Evolutionary conservation across 2,329 filamentous ascomycete genomes (phyloP).

Genomic region (Aspergillus pseudoglaucus): DNA sequence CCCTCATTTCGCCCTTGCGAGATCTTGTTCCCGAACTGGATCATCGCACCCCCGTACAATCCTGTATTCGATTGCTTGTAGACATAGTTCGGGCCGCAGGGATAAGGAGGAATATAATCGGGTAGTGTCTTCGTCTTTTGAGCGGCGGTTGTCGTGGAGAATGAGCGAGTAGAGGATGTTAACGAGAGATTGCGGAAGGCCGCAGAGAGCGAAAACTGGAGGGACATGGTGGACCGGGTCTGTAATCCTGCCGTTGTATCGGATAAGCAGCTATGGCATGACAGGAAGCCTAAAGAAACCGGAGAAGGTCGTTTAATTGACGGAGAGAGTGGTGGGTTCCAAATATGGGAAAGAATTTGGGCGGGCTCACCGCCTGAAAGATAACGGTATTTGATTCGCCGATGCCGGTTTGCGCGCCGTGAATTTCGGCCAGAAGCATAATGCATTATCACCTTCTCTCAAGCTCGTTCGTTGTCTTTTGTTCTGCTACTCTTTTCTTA

Average conservation of each 20-base stretch:
- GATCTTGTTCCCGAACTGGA: conserved; percentile 47
- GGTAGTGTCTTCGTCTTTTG: conserved; percentile 29
- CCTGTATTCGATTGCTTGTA: conserved; percentile 44
- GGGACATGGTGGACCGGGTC: conserved; percentile 22
- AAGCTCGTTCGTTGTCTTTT: neutral
- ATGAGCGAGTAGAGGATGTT: conserved; percentile 29
- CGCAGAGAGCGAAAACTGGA: conserved; percentile 30
- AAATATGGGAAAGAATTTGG: conserved; percentile 13
- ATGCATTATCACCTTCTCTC: neutral
- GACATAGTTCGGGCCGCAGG: conserved; percentile 37
- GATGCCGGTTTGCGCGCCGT: conserved; percentile 20
- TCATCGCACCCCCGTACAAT: conserved; percentile 41
- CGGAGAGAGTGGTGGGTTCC: neutral
- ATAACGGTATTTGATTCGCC: conserved; percentile 21
- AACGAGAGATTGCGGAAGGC: conserved; percentile 36
- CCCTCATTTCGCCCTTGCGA: conserved; percentile 44
- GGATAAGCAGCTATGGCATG: conserved; percentile 9
- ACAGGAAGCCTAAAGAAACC: conserved; percentile 6
- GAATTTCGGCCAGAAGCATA: conserved; percentile 29
- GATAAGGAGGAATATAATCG: conserved; percentile 40
- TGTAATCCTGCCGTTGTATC: conserved; percentile 26
- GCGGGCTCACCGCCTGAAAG: conserved; percentile 29
- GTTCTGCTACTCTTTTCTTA: neutral
- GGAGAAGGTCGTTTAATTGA: neutral
- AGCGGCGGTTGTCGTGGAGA: conserved; percentile 30